Evolutionary conservation across 305 asterid genomes (phyloP), one percentile per base, ranked within the genome.

Genomic region (Plantago rigida): DNA sequence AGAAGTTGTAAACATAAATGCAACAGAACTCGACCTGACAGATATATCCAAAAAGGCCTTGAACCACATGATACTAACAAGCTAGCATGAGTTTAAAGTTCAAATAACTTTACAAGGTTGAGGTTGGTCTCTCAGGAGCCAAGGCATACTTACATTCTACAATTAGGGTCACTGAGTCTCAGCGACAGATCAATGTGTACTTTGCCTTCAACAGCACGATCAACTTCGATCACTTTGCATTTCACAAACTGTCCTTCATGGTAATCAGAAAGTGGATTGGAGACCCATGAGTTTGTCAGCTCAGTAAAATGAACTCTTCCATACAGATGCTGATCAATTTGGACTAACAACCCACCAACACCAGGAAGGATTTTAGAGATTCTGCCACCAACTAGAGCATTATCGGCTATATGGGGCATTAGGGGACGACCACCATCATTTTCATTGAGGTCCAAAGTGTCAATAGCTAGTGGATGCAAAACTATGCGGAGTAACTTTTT

Each of bases 261-360:
- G 78, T 86, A 92, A 64, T 82, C 85, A 71, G 81, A 70, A 59
- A 92, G 80, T 26, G 99, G 99, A 69, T 89, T 74, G 51, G 87
- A 48, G 59, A 74, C 84, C 85, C 90, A 83, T 8, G 78, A 56
- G 54, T 82, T 81, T 0, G 80, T 56, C 76, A 92, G 74, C 67
- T 92, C 99, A 67, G 95, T 82, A 75, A 73, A 92, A 81, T 92
- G 97, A 76, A 89, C 99, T 77, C 81, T 92, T 34, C 99, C 99
- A 65, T 78, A 83, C 39, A 76, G 83, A 75, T 75, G 79, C 39
- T 65, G 83, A 70, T 81, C 87, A 63, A 92, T 66, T 79, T 86
- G 96, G 76, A 89, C 86, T 66, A 81, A 71, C 77, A 89, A 60
- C 36, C 97, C 97, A 66, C 96, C 87, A 70, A 84, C 85, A 65